Evolutionary conservation across 2,329 filamentous ascomycete genomes (phyloP).

Genomic region (Colletotrichum sp.): DNA sequence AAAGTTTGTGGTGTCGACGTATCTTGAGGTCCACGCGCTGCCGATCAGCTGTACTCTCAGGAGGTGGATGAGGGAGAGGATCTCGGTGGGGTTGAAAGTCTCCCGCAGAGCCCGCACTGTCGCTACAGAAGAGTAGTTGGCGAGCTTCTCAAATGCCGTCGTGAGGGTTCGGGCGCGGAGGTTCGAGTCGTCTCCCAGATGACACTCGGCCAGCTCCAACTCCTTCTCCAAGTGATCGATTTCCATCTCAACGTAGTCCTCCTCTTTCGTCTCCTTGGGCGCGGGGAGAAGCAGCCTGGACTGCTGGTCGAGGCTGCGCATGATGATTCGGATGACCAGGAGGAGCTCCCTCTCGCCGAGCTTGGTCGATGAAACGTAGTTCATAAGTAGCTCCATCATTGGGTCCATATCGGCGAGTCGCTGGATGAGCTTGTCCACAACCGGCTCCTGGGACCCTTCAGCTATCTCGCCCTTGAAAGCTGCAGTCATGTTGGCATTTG

Average conservation of each 20-base stretch:
- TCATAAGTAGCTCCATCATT: conserved; percentile 69
- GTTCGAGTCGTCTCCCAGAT: conserved; percentile 68
- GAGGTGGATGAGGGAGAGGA: conserved; percentile 74
- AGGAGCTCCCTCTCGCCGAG: conserved; percentile 71
- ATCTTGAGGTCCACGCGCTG: conserved; percentile 77
- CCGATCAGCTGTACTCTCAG: conserved; percentile 75
- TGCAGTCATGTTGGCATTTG: conserved; percentile 61
- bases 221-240: conserved; percentile 68
- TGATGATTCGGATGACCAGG: conserved; percentile 67
- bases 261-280: conserved; percentile 27
- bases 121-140: conserved; percentile 63
- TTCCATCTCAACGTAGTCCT: conserved; percentile 51
- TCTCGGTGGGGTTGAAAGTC: conserved; percentile 69
- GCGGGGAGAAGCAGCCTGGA: conserved; percentile 21
- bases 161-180: conserved; percentile 69
- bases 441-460: conserved; percentile 41
- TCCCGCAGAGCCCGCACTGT: conserved; percentile 69
- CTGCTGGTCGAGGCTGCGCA: conserved; percentile 67
- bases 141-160: conserved; percentile 72
- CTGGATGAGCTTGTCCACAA: conserved; percentile 63
- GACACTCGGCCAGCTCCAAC: conserved; percentile 70
- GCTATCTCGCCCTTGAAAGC: conserved; percentile 57
- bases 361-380: conserved; percentile 69
- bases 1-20: conserved; percentile 63
- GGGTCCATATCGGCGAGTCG: conserved; percentile 71